Conservation (phyloP, 441 rosid genomes). For the Capsella rubella region DNA sequence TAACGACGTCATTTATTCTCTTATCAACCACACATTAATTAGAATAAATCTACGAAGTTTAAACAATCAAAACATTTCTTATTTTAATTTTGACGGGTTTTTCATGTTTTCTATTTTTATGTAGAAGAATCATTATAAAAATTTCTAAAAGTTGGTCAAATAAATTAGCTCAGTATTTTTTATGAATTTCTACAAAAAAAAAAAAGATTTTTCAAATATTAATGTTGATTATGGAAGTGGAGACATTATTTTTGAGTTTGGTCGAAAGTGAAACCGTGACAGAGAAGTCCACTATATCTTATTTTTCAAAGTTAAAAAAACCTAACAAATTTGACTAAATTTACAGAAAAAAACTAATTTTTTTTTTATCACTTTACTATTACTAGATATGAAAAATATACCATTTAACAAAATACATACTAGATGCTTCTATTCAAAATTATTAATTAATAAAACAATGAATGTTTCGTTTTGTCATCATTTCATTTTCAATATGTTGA, state of each 20-base stretch:
- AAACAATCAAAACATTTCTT: background rate
- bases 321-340: constrained; percentile 4
- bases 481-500: constrained; percentile 20
- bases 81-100: background rate
- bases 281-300: constrained; percentile 17
- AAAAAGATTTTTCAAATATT: background rate
- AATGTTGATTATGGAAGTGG: constrained; percentile 5
- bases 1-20: too few relatives aligned
- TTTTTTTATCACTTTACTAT: background rate
- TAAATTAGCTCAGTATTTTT: too few relatives aligned
- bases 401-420: background rate
- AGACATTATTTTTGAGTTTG: background rate
- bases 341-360: too few relatives aligned
- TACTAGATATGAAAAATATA: background rate
- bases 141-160: background rate
- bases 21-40: too few relatives aligned
- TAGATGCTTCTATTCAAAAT: background rate
- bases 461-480: constrained; percentile 22
- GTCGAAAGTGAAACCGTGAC: constrained; percentile 38
- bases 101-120: background rate
- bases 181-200: background rate
- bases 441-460: background rate
- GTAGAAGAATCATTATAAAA: background rate
- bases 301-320: constrained; percentile 16
- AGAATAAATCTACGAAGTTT: too few relatives aligned